phyloP scores from a whole-genome alignment of 345 rosid species.

The Eucalyptus sp. region DNA sequence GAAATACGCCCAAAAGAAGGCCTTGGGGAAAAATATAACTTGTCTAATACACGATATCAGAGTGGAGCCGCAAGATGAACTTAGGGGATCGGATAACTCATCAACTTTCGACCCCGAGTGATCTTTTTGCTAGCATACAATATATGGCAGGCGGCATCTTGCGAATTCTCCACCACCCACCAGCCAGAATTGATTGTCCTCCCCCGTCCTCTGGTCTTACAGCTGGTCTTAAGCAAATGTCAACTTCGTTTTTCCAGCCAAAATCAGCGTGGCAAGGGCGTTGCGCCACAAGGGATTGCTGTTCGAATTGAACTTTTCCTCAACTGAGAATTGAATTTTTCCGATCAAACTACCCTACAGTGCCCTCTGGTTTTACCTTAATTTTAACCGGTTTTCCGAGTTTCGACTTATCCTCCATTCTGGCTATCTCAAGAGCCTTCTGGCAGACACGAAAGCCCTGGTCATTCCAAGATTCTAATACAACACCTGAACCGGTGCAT shows the following conservation, averaged over 20 bases:
- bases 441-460: slow-evolving; percentile 65
- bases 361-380: slow-evolving; percentile 23
- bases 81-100: not conserved
- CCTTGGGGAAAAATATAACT: no score
- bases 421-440: slow-evolving; percentile 73
- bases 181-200: not conserved
- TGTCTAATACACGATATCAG: not conserved
- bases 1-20: no score
- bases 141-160: not conserved
- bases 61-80: not conserved
- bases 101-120: not conserved
- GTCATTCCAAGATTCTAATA: slow-evolving; percentile 77
- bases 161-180: not conserved
- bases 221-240: not conserved
- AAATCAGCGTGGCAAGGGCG: not conserved
- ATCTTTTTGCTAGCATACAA: not conserved
- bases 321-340: not conserved
- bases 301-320: not conserved
- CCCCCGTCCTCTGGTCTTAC: not conserved
- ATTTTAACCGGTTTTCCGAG: slow-evolving; percentile 88
- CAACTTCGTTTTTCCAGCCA: not conserved
- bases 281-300: not conserved
- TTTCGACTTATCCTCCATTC: slow-evolving; percentile 62
- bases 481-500: slow-evolving; percentile 73
- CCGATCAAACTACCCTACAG: not conserved